Evolutionary conservation across 2,329 filamentous ascomycete species (phyloP).

Genomic region (Aaosphaeria pasadenensis): DNA sequence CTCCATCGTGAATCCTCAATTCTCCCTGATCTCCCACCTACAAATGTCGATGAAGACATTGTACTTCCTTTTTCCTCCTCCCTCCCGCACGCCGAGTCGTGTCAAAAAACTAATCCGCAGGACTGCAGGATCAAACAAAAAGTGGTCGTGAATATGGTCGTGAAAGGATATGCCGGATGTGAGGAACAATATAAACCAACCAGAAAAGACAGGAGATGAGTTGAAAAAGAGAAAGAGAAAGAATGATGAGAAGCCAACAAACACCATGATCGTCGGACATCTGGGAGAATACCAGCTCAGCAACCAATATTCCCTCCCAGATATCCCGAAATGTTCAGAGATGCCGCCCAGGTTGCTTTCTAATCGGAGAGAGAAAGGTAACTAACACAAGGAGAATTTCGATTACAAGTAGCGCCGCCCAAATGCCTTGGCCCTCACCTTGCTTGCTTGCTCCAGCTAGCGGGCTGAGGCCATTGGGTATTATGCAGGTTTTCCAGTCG

Average conservation of each 20-base stretch:
- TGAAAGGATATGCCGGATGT: conserved; percentile 23
- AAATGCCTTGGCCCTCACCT: too few relatives aligned
- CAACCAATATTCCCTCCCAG: conserved; percentile 18
- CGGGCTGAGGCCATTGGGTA: too few relatives aligned
- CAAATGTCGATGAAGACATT: neutral
- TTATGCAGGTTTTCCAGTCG: neutral
- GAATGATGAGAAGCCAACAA: too few relatives aligned
- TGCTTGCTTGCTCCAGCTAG: too few relatives aligned
- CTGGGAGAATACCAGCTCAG: conserved; percentile 10
- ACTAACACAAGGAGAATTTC: conserved; percentile 6
- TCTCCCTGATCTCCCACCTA: conserved; percentile 5
- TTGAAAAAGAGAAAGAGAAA: neutral
- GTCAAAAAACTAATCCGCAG: neutral
- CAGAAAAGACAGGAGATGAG: neutral
- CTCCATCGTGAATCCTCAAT: neutral
- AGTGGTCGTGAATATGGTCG: conserved; percentile 26
- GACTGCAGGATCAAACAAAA: conserved; percentile 4
- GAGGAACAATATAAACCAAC: neutral
- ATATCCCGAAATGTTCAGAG: conserved; percentile 22
- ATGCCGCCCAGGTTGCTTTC: conserved; percentile 20
- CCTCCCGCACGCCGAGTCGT: too few relatives aligned
- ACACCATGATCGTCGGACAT: too few relatives aligned
- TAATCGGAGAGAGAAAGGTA: conserved; percentile 4
- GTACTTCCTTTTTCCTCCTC: neutral
- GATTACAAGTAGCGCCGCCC: neutral